phyloP scores from a whole-genome alignment of 305 asterid genomes.

The Vinca major region DNA sequence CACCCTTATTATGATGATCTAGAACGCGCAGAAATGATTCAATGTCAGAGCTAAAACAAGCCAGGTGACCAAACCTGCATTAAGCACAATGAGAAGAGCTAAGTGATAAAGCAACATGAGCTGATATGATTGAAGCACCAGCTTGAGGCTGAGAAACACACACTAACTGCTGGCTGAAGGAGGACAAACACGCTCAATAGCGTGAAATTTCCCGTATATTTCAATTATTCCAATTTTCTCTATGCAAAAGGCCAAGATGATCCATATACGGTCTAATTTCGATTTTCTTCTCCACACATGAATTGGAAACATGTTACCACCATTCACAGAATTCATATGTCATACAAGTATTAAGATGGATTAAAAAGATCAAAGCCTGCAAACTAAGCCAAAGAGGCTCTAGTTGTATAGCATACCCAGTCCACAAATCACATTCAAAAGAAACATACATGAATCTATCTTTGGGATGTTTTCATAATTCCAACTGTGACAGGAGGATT shows the following conservation, averaged over 20 bases:
- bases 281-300: not conserved
- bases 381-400: not conserved
- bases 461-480: slow-evolving; percentile 9
- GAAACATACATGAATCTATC: not conserved
- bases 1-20: slow-evolving; percentile 38
- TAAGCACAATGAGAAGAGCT: not conserved
- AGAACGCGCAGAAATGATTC: slow-evolving; percentile 64
- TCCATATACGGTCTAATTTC: not conserved
- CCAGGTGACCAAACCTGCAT: slow-evolving; percentile 92
- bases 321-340: not conserved
- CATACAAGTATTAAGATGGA: not conserved
- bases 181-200: not conserved
- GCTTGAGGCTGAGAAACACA: too few species aligned
- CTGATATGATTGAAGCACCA: not conserved
- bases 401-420: not conserved
- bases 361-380: slow-evolving; percentile 6
- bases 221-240: not conserved
- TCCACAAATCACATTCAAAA: not conserved
- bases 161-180: not conserved
- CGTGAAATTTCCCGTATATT: not conserved
- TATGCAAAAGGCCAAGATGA: not conserved
- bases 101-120: not conserved
- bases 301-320: not conserved
- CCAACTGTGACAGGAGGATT: not conserved
- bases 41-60: slow-evolving; percentile 71